phyloP scores from a whole-genome alignment of 305 asterid genomes.

The Rubia balearica region DNA sequence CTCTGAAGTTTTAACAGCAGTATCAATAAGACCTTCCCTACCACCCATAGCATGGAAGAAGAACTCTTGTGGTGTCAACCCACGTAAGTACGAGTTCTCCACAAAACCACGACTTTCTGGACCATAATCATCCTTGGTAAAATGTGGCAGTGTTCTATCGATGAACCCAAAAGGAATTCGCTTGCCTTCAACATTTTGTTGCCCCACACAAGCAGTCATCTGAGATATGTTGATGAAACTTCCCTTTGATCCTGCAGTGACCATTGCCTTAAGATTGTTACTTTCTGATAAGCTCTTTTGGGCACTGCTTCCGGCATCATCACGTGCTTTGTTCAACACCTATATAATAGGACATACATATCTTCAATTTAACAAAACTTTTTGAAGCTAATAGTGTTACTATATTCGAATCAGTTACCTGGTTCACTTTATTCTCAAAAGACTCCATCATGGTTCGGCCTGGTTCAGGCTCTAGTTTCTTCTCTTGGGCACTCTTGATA shows the following conservation, averaged over 20 bases:
- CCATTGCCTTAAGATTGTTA: conserved; percentile 98
- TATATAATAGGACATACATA: conserved; percentile 23
- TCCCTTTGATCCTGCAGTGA: conserved; percentile 98
- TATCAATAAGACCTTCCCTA: conserved; percentile 98
- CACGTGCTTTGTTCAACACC: conserved; percentile 99
- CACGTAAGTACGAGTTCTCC: conserved; percentile 94
- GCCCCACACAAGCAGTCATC: conserved; percentile 99
- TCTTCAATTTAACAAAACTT: conserved; percentile 10
- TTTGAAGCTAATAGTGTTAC: conserved; percentile 5
- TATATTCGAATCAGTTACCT: conserved; percentile 39
- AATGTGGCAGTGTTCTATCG: conserved; percentile 87
- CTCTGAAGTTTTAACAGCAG: conserved; percentile 98
- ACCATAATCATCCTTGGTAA: conserved; percentile 85
- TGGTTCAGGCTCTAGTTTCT: conserved; percentile 93
- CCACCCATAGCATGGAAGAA: conserved; percentile 99
- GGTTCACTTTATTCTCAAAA: conserved; percentile 94
- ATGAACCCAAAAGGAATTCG: conserved; percentile 96
- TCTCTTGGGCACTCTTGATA: conserved; percentile 61
- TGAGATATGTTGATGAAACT: conserved; percentile 98
- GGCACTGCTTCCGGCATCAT: conserved; percentile 99
- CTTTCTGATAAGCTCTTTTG: conserved; percentile 94
- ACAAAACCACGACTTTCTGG: conserved; percentile 99
- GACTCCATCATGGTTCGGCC: conserved; percentile 98
- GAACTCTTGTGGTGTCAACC: conserved; percentile 95
- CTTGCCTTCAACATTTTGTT: conserved; percentile 98